These are phyloP conservation scores for Prototheca wickerhamii DNA, from an alignment of 163 green algal genomes.

Conservation along the genomic window DNA sequence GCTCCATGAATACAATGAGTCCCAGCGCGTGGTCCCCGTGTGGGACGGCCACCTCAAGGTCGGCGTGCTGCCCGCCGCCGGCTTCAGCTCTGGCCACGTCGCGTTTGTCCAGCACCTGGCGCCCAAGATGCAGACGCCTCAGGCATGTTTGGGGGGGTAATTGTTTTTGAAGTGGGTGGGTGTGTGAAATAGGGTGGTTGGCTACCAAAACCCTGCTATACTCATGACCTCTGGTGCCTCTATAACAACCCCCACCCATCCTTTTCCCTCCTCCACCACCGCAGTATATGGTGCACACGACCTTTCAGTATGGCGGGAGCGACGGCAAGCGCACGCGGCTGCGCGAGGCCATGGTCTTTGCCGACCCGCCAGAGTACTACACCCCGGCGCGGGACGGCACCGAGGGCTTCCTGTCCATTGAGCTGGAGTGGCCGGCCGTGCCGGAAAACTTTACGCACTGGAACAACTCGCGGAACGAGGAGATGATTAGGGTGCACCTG, in stretches of 20 bases:
- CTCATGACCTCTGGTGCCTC: neutral
- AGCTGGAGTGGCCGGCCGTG: conserved; percentile 4
- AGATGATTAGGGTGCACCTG: conserved; percentile 12
- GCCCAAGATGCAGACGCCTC: conserved; percentile 19
- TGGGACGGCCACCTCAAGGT: conserved; percentile 43
- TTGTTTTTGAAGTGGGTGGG: neutral
- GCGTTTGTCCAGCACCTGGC: conserved; percentile 82
- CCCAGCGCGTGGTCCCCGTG: conserved; percentile 14
- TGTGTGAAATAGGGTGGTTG: neutral
- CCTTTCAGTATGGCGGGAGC: conserved; percentile 90
- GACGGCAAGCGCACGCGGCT: conserved; percentile 83
- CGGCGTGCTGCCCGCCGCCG: conserved; percentile 64
- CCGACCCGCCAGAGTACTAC: conserved; percentile 74
- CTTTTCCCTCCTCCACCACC: neutral
- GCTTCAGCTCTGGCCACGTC: conserved; percentile 80
- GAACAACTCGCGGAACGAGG: conserved; percentile 4
- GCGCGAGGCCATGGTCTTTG: conserved; percentile 63
- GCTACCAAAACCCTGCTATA: neutral
- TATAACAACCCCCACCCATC: neutral
- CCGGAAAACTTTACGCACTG: neutral
- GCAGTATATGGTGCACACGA: conserved; percentile 75
- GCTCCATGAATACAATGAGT: conserved; percentile 11
- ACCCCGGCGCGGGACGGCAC: no score
- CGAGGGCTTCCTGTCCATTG: conserved; percentile 19
- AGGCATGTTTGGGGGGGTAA: neutral